Conservation (phyloP, 164 flowering plant species). For the Akebia trifoliata region DNA sequence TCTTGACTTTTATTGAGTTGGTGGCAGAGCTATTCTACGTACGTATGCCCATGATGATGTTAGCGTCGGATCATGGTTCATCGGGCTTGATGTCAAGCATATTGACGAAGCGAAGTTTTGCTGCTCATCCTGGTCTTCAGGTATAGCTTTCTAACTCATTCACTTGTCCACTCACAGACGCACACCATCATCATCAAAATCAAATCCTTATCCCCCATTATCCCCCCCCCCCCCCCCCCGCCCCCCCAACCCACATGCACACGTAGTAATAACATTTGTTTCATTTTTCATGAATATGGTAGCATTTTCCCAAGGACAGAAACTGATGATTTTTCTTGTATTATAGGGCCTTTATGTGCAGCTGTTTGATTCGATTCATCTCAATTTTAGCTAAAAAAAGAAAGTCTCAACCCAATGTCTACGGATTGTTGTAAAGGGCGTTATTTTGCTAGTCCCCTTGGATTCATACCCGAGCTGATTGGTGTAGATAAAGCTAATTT, state of each 20-base stretch:
- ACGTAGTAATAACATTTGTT: too few relatives aligned
- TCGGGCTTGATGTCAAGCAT: slow-evolving; percentile 82
- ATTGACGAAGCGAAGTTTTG: slow-evolving; percentile 80
- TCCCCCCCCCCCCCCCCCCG: too few relatives aligned
- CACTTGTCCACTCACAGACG: slow-evolving; percentile 13
- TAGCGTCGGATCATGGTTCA: slow-evolving; percentile 89
- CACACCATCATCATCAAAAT: too few relatives aligned
- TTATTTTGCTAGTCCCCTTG: slow-evolving; percentile 6
- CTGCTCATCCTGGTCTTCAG: slow-evolving; percentile 90
- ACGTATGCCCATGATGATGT: slow-evolving; percentile 95
- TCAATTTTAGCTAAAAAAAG: slow-evolving; percentile 1
- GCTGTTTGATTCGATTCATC: slow-evolving; percentile 30
- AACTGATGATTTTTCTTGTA: slow-evolving; percentile 1
- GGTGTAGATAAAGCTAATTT: neutral
- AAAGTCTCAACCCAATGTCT: neutral
- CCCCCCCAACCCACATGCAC: too few relatives aligned
- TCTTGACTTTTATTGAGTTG: slow-evolving; percentile 9
- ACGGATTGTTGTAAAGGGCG: neutral
- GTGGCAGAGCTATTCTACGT: slow-evolving; percentile 64
- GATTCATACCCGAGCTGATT: neutral
- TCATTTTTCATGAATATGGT: neutral
- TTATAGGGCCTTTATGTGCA: slow-evolving; percentile 54
- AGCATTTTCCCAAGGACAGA: neutral
- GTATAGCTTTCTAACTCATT: slow-evolving; percentile 42
- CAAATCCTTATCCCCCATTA: too few relatives aligned